These are phyloP conservation scores for Globisporangium cystogenes DNA, from an alignment of 352 stramenopile species.

Conservation along the genomic window DNA sequence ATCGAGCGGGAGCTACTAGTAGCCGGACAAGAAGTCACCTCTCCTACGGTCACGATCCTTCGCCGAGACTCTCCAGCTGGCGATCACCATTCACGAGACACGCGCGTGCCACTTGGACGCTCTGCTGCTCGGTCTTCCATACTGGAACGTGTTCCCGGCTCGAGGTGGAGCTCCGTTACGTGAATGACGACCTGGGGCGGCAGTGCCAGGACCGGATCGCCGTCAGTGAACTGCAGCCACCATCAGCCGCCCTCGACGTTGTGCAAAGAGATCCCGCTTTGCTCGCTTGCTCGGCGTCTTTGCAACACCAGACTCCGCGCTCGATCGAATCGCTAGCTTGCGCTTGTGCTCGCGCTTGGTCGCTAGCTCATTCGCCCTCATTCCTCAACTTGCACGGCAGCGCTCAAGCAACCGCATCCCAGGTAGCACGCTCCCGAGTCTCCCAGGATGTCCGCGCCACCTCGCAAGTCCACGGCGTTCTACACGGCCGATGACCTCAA, in stretches of 20 bases:
- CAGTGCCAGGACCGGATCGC: no score
- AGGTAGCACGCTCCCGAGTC: background rate
- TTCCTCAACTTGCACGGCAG: conserved; percentile 3
- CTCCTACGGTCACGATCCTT: background rate
- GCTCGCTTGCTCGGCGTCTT: no score
- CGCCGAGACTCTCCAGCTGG: background rate
- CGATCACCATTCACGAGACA: conserved; percentile 1
- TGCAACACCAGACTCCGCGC: no score
- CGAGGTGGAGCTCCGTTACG: background rate
- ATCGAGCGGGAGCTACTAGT: background rate
- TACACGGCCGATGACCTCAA: conserved; percentile 47
- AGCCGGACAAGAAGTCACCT: background rate
- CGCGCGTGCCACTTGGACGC: no score
- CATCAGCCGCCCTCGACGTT: no score
- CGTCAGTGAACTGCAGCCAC: no score
- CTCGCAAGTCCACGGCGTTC: conserved; percentile 17
- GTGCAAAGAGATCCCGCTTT: no score
- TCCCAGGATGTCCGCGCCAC: conserved; percentile 3
- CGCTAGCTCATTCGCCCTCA: background rate
- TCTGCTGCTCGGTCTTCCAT: background rate
- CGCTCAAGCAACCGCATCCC: background rate
- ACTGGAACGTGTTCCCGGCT: background rate
- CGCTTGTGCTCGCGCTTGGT: background rate
- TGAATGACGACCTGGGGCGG: no score
- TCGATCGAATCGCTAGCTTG: background rate